phyloP scores from a whole-genome alignment of 768 basidiomycete species.

The Pleurotus sapidus region DNA sequence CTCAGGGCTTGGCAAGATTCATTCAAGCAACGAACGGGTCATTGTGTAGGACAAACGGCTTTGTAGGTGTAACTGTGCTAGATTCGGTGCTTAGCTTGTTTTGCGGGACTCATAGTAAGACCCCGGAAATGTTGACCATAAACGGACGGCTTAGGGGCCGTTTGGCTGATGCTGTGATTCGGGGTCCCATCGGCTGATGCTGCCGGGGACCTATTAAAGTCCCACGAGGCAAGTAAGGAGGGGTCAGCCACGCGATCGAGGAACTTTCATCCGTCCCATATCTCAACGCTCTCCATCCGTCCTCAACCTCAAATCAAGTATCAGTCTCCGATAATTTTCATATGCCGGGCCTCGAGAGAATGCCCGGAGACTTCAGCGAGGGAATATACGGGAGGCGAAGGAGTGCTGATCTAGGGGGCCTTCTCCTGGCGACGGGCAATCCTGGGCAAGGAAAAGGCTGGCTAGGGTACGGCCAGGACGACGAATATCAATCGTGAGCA shows the following conservation, averaged over 20 bases:
- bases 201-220: not conserved
- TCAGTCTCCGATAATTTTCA: not conserved
- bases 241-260: conserved; percentile 33
- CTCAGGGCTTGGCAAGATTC: too few relatives aligned
- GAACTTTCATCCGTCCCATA: conserved; percentile 18
- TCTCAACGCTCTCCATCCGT: conserved; percentile 12
- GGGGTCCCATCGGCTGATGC: not conserved
- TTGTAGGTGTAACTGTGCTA: too few relatives aligned
- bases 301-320: not conserved
- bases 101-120: too few relatives aligned
- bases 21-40: too few relatives aligned
- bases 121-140: too few relatives aligned
- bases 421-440: conserved; percentile 73
- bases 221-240: conserved; percentile 2
- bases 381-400: conserved; percentile 42
- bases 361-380: conserved; percentile 11
- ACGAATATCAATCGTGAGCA: conserved; percentile 29
- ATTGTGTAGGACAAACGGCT: too few relatives aligned
- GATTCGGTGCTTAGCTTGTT: too few relatives aligned
- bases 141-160: not conserved
- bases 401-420: conserved; percentile 88
- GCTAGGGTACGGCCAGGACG: conserved; percentile 36
- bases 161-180: not conserved
- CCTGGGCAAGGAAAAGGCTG: conserved; percentile 67
- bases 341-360: conserved; percentile 6